Conservation (phyloP, 768 basidiomycete genomes). For the Lactifluus hygrophoroides region DNA sequence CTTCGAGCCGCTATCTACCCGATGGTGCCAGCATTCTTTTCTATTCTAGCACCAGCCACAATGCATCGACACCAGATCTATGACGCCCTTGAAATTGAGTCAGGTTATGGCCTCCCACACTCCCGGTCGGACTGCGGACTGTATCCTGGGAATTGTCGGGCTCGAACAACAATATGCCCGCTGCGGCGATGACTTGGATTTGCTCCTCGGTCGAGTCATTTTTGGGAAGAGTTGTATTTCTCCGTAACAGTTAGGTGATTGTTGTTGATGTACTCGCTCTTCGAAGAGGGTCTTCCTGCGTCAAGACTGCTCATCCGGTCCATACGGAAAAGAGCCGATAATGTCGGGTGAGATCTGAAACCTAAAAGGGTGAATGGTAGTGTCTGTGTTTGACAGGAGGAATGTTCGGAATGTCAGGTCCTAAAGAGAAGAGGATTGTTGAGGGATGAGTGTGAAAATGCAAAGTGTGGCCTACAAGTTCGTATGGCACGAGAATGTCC, state of each 20-base stretch:
- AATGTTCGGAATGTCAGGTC: constrained; percentile 69
- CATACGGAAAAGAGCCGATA: constrained; percentile 60
- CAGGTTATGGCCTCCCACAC: neutral
- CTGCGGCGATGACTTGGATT: neutral
- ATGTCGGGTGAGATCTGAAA: constrained; percentile 72
- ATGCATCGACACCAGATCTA: neutral
- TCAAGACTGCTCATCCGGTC: constrained; percentile 43
- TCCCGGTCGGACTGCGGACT: constrained; percentile 4
- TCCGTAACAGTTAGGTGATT: constrained; percentile 53
- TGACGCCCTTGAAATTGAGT: neutral
- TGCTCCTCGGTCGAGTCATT: constrained; percentile 50
- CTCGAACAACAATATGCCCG: neutral
- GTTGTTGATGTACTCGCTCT: constrained; percentile 73
- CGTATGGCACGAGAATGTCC: constrained; percentile 48
- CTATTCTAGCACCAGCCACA: neutral
- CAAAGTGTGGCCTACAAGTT: constrained; percentile 39
- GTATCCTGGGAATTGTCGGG: neutral
- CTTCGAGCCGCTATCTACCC: neutral
- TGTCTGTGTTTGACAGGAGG: constrained; percentile 72
- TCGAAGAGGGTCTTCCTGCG: constrained; percentile 58
- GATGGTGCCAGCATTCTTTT: neutral
- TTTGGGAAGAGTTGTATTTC: constrained; percentile 73
- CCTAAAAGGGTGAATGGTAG: constrained; percentile 34
- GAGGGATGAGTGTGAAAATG: neutral
- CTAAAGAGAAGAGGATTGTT: constrained; percentile 33